A percentile compares a stretch with the other conserved stretches of the same genome.
phyloP scores from a whole-genome alignment of 768 basidiomycete species.

The Auriscalpium microsporum region DNA sequence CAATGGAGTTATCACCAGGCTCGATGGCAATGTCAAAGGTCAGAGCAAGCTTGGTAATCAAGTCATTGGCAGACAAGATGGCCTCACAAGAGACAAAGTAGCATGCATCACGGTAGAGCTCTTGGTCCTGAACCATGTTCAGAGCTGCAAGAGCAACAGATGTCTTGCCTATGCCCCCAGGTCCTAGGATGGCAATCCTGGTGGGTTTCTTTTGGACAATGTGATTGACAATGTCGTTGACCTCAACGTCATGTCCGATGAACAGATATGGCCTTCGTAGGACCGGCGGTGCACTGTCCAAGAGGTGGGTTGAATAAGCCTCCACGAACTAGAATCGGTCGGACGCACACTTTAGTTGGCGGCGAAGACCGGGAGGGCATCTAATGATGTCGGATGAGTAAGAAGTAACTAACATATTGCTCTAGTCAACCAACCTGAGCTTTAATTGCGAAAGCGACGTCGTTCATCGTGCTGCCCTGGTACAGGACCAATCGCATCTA shows the following conservation, averaged over 20 bases:
- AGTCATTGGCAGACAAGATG: background rate
- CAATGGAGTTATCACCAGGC: background rate
- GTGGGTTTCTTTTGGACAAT: background rate
- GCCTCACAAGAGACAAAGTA: slow-evolving; percentile 5
- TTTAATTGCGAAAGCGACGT: background rate
- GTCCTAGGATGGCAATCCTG: slow-evolving; percentile 17
- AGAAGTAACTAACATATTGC: no score
- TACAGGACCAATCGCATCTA: background rate
- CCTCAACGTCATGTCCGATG: slow-evolving; percentile 9
- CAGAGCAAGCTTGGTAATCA: background rate
- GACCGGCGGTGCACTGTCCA: slow-evolving; percentile 1
- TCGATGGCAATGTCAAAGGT: background rate
- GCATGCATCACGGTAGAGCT: background rate
- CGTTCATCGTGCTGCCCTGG: background rate
- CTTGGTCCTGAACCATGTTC: background rate
- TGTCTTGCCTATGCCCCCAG: slow-evolving; percentile 11
- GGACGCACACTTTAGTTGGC: background rate
- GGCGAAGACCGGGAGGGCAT: no score
- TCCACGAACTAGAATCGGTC: background rate
- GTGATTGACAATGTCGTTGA: slow-evolving; percentile 1
- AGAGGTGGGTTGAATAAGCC: background rate
- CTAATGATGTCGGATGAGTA: no score
- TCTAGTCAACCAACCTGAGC: background rate
- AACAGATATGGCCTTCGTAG: slow-evolving; percentile 6
- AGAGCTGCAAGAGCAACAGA: slow-evolving; percentile 4